Evolutionary conservation across 352 stramenopile genomes (phyloP).

Genomic region (Globisporangium recalcitrans): DNA sequence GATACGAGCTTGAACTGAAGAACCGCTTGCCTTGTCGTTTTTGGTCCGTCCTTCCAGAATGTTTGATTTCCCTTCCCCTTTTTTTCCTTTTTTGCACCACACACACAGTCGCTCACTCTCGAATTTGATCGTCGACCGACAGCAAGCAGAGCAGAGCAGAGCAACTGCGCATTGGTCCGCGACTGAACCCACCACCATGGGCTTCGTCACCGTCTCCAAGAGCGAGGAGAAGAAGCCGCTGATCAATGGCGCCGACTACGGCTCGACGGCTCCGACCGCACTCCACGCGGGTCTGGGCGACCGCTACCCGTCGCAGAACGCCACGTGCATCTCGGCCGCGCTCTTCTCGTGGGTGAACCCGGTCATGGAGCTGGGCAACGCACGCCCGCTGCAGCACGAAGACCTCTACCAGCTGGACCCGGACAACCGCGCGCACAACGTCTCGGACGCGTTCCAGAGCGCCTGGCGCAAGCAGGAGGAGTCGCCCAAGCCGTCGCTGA

Average conservation of each 20-base stretch:
- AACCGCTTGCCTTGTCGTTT: neutral
- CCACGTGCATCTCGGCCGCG: conserved; percentile 44
- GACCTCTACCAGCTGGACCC: conserved; percentile 85
- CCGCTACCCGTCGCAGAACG: conserved; percentile 55
- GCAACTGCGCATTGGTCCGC: neutral
- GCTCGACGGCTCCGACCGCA: neutral
- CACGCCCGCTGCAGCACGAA: conserved; percentile 65
- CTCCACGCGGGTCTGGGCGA: conserved; percentile 36
- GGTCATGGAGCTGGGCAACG: conserved; percentile 81
- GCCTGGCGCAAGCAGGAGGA: conserved; percentile 39
- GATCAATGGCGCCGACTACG: conserved; percentile 17
- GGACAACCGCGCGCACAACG: conserved; percentile 48
- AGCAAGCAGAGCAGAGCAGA: neutral
- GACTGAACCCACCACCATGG: neutral
- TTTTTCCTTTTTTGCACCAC: too few relatives aligned
- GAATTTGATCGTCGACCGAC: neutral
- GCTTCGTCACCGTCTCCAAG: conserved; percentile 10
- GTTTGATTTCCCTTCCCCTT: neutral
- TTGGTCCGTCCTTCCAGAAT: neutral
- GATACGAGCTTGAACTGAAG: neutral
- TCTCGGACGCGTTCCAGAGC: conserved; percentile 40
- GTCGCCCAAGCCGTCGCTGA: conserved; percentile 39
- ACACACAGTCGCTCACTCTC: neutral
- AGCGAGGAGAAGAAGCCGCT: conserved; percentile 28
- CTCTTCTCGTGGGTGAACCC: conserved; percentile 88